Conservation (phyloP, 495 filamentous ascomycete species). For the Podospora appendiculata region DNA sequence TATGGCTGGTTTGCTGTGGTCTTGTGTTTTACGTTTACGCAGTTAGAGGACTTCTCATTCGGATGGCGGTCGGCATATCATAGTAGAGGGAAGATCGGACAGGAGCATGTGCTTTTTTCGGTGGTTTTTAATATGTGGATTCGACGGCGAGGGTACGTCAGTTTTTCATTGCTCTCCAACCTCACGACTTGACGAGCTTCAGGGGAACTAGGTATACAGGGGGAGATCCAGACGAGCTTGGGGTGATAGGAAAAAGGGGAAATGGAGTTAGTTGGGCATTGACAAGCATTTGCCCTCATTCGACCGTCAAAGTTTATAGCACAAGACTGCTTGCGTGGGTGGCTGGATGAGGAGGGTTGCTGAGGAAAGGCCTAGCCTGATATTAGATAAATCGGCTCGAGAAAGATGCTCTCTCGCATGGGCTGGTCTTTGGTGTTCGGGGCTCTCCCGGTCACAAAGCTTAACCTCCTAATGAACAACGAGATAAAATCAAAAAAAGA, state of each 20-base stretch:
- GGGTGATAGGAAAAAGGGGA: background rate
- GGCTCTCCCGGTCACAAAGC: too few relatives aligned
- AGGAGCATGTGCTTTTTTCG: conserved; percentile 7
- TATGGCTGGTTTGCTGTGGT: background rate
- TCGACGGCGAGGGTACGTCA: background rate
- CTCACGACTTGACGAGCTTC: conserved; percentile 22
- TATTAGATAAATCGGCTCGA: too few relatives aligned
- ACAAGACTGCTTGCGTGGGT: too few relatives aligned
- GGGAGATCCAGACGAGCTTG: background rate
- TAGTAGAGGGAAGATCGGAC: conserved; percentile 9
- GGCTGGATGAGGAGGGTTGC: too few relatives aligned
- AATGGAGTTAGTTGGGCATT: background rate
- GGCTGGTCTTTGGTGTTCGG: too few relatives aligned
- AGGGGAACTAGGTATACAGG: conserved; percentile 2
- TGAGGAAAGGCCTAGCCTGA: too few relatives aligned
- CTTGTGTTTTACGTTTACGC: conserved; percentile 6
- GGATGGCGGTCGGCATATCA: conserved; percentile 9
- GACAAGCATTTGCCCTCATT: background rate
- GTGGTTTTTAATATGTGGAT: conserved; percentile 8
- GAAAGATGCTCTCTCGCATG: too few relatives aligned
- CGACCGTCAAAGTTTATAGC: too few relatives aligned
- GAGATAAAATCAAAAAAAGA: too few relatives aligned
- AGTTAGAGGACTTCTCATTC: conserved; percentile 9
- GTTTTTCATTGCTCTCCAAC: conserved; percentile 9
- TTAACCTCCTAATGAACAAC: too few relatives aligned